Evolutionary conservation across 2,329 filamentous ascomycete species (phyloP).

Genomic region (Neurospora sp.): DNA sequence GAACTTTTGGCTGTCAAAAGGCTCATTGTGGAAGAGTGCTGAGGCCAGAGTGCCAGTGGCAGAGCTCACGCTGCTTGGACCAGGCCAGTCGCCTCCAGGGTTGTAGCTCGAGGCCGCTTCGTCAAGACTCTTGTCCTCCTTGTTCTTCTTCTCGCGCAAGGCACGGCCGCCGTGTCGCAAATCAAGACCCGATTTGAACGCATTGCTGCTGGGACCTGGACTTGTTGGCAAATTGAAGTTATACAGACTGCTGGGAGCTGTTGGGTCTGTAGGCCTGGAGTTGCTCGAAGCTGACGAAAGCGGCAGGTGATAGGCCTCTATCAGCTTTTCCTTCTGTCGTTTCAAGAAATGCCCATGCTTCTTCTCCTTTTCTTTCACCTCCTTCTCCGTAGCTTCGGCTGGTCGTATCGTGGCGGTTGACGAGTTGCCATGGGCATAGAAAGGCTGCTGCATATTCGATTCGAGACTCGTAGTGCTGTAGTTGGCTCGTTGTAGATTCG

Average conservation of each 20-base stretch:
- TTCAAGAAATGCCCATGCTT: conserved; percentile 67
- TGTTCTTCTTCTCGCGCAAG: conserved; percentile 68
- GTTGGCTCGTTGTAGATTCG: conserved; percentile 56
- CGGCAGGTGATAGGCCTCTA: conserved; percentile 62
- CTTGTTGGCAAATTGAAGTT: conserved; percentile 68
- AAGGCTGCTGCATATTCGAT: conserved; percentile 46
- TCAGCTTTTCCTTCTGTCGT: conserved; percentile 68
- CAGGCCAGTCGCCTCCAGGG: conserved; percentile 38
- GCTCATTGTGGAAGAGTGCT: conserved; percentile 38
- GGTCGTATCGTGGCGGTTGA: conserved; percentile 70
- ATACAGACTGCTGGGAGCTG: conserved; percentile 66
- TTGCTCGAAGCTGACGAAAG: conserved; percentile 70
- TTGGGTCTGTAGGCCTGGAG: conserved; percentile 65
- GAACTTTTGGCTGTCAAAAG: conserved; percentile 47
- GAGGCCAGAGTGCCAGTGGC: conserved; percentile 32
- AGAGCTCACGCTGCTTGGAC: conserved; percentile 37
- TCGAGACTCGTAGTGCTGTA: conserved; percentile 66
- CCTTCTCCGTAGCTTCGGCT: conserved; percentile 39
- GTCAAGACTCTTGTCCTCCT: conserved; percentile 52
- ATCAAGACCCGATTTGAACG: conserved; percentile 77
- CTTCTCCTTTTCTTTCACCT: conserved; percentile 62
- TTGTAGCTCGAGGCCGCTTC: conserved; percentile 33
- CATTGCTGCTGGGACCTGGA: conserved; percentile 52
- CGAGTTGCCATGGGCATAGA: conserved; percentile 68
- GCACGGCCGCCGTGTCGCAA: conserved; percentile 68